Conservation (phyloP, 345 rosid species). For the Nasturtium officinale region DNA sequence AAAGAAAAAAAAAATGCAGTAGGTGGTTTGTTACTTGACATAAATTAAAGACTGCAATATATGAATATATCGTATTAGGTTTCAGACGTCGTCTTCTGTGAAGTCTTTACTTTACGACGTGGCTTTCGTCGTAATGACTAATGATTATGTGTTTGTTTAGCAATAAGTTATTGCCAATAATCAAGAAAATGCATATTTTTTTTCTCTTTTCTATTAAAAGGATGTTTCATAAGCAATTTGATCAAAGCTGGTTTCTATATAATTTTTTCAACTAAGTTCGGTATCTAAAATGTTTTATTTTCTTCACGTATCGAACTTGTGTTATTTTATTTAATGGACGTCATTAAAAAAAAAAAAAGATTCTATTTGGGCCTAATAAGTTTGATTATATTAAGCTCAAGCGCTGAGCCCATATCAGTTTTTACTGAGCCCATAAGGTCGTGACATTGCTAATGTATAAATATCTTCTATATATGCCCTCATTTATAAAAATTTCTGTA, state of each 20-base stretch:
- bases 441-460: neutral
- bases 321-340: too few relatives aligned
- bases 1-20: neutral
- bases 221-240: neutral
- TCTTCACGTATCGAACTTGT: neutral
- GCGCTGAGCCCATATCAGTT: too few relatives aligned
- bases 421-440: neutral
- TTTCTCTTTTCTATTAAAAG: neutral
- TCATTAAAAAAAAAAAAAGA: too few relatives aligned
- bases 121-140: constrained; percentile 17
- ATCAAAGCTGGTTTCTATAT: neutral
- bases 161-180: neutral
- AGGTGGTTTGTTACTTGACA: constrained; percentile 29
- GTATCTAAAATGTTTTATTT: too few relatives aligned
- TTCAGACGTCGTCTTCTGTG: neutral
- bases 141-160: constrained; percentile 15
- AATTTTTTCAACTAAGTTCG: neutral
- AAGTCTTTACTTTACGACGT: constrained; percentile 14
- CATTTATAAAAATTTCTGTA: neutral
- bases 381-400: too few relatives aligned
- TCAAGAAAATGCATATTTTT: neutral
- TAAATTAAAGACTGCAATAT: neutral
- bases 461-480: neutral
- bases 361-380: neutral
- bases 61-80: constrained; percentile 11